Evolutionary conservation across 352 stramenopile species (phyloP), one percentile per base, ranked within the genome.

Genomic region (Phytopythium aichiense): DNA sequence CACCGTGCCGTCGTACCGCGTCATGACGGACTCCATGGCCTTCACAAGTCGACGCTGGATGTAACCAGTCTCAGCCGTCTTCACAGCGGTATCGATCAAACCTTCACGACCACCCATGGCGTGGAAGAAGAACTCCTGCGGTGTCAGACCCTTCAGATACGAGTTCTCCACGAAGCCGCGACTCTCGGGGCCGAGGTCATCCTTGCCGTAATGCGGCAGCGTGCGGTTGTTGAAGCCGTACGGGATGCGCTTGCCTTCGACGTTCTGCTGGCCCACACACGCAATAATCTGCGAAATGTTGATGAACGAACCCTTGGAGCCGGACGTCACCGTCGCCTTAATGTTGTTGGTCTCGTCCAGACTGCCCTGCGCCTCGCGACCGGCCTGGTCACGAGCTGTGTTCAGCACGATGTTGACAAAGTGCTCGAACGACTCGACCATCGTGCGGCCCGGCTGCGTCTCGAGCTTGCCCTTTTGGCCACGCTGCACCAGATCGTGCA

Each of bases 221-320:
- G 89, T 99, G 72, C 77, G 96, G 79, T 84, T 98, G 69, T 79
- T 97, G 89, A 91, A 99, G 56, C 79, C 96, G 77, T 91, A 98
- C 28, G 94, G 95, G 69, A 99, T 99, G 66, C 97, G 92, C 75
- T 98, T 98, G 58, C 97, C 93, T 91, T 98, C 95, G 48, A 99
- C 96, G 74, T 99, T 99, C 72, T 99, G 97, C 67, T 99, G 97
- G 67, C 97, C 97, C 31, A 99, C 96, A 77, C 96, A 99, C 62
- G 97, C 97, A 84, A 99, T 99, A 90, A 99, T 99, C 83, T 99
- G 98, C 45, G 96, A 99, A 68, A 99, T 99, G 76, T 99, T 99
- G 71, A 99, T 99, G 71, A 98, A 98, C 13, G 91, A 98, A 60
- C 98, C 98, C 87, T 99, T 99, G 42, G 94, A 99, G 59, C 98